Evolutionary conservation across 75 land plant species (phyloP).

Genomic region (Cunninghamia lanceolata): DNA sequence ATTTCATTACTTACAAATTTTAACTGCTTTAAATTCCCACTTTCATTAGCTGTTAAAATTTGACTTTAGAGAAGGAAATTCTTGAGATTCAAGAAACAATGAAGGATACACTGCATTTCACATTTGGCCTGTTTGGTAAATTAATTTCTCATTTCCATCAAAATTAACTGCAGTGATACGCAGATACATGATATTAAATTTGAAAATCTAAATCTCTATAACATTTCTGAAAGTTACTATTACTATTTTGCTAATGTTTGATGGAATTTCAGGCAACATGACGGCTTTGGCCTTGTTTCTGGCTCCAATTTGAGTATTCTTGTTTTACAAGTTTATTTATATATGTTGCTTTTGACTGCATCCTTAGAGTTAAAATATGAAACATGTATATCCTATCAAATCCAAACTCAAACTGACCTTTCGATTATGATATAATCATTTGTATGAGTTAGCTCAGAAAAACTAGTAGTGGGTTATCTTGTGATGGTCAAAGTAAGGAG

Average conservation of each 20-base stretch:
- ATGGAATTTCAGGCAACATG: neutral
- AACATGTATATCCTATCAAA: too few species aligned
- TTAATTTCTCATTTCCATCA: neutral
- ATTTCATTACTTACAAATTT: too few species aligned
- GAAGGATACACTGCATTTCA: neutral
- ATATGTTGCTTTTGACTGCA: neutral
- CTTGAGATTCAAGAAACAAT: neutral
- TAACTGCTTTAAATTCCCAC: too few species aligned
- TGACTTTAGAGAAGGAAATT: too few species aligned
- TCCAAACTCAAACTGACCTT: too few species aligned
- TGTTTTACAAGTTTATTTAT: too few species aligned
- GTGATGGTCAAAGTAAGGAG: conserved; percentile 21
- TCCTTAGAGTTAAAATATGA: too few species aligned
- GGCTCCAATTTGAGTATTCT: neutral
- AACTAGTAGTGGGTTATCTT: neutral
- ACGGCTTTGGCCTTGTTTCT: conserved; percentile 3
- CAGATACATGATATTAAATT: too few species aligned
- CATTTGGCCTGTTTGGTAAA: neutral
- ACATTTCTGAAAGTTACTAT: neutral
- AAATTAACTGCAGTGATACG: too few species aligned
- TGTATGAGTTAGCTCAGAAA: neutral
- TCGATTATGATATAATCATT: neutral
- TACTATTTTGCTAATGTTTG: too few species aligned
- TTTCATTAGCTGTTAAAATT: too few species aligned
- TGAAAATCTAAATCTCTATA: neutral